These are phyloP conservation scores for Elsinoe necatrix DNA, from an alignment of 2,329 filamentous ascomycete species.

Conservation along the genomic window DNA sequence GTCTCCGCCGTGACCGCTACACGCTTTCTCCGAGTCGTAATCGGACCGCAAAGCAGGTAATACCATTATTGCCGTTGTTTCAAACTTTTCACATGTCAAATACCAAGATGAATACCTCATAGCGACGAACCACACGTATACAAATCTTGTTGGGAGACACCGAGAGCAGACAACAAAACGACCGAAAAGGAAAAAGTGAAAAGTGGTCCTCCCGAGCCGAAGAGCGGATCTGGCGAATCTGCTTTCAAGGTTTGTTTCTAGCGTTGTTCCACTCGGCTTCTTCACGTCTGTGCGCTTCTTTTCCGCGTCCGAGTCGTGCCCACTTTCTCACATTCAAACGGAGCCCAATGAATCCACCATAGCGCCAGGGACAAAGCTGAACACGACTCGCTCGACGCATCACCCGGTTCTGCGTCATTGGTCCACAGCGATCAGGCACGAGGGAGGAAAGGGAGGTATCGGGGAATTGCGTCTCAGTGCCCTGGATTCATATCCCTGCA, in stretches of 20 bases:
- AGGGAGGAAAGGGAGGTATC: not conserved
- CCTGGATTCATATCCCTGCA: slow-evolving; percentile 5
- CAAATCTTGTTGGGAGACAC: slow-evolving; percentile 4
- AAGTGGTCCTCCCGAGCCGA: not conserved
- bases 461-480: not conserved
- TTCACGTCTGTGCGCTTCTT: not conserved
- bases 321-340: not conserved
- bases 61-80: not conserved
- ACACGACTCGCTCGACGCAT: not conserved
- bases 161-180: not conserved
- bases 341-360: not conserved
- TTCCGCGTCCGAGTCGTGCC: not conserved
- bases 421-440: slow-evolving; percentile 5
- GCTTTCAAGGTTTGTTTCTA: slow-evolving; percentile 1
- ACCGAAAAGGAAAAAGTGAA: not conserved
- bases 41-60: slow-evolving; percentile 4
- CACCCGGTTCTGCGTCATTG: slow-evolving; percentile 5
- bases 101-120: not conserved
- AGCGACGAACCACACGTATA: not conserved
- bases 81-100: slow-evolving; percentile 14
- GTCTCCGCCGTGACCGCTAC: not conserved
- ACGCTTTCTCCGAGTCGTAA: not conserved
- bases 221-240: not conserved
- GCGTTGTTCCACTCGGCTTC: slow-evolving; percentile 3
- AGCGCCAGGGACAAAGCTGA: not conserved